Conservation (phyloP, 441 rosid genomes). For the Arabidopsis lyrata region DNA sequence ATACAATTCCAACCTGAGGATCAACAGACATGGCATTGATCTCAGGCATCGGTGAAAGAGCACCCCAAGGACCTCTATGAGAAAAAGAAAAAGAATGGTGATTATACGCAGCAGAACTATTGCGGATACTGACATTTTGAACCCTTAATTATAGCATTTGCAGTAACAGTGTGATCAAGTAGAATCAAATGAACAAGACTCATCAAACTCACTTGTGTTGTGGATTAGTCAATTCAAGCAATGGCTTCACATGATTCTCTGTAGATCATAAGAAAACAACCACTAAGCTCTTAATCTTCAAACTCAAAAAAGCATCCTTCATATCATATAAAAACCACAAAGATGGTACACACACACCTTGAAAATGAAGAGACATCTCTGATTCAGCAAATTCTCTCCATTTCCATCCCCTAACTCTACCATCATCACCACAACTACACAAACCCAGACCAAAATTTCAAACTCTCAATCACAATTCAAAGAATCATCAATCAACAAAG, state of each 20-base stretch:
- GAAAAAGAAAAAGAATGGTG: slow-evolving; percentile 21
- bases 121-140: not conserved
- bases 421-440: slow-evolving; percentile 96
- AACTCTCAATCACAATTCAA: slow-evolving; percentile 12
- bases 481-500: slow-evolving; percentile 13
- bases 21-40: slow-evolving; percentile 91
- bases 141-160: slow-evolving; percentile 7
- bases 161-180: not conserved
- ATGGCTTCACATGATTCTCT: slow-evolving; percentile 70
- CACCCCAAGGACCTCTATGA: slow-evolving; percentile 96
- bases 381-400: slow-evolving; percentile 69
- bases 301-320: not conserved
- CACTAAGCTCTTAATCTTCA: slow-evolving; percentile 12
- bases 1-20: slow-evolving; percentile 57
- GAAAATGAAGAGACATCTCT: slow-evolving; percentile 49
- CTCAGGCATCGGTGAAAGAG: slow-evolving; percentile 96
- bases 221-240: slow-evolving; percentile 77
- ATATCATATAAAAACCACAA: not conserved
- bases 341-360: slow-evolving; percentile 55
- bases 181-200: slow-evolving; percentile 40
- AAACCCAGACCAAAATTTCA: slow-evolving; percentile 4
- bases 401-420: slow-evolving; percentile 86
- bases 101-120: not conserved
- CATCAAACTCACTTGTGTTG: slow-evolving; percentile 69
- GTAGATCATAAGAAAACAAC: slow-evolving; percentile 23